phyloP scores from a whole-genome alignment of 352 stramenopile genomes.

The Pilasporangium apinafurcum region DNA sequence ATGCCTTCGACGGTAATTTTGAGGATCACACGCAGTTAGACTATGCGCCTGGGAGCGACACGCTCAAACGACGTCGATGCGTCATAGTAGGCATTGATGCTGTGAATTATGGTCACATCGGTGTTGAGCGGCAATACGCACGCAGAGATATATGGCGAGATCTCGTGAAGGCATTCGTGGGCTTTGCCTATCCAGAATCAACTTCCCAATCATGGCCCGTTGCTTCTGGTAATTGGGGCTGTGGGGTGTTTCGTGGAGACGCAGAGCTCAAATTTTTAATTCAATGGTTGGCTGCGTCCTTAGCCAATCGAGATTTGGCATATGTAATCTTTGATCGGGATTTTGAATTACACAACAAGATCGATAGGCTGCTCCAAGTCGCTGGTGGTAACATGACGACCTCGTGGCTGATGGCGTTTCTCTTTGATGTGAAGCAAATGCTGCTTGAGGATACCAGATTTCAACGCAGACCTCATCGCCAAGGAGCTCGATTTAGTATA shows the following conservation, averaged over 20 bases:
- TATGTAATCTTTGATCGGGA: slow-evolving; percentile 58
- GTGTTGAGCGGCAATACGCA: slow-evolving; percentile 38
- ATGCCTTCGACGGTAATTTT: slow-evolving; percentile 35
- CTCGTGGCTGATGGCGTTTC: no score
- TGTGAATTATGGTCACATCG: slow-evolving; percentile 39
- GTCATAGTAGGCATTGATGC: slow-evolving; percentile 74
- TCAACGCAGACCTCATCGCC: no score
- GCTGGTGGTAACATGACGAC: no score
- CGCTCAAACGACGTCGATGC: slow-evolving; percentile 24
- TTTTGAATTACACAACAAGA: slow-evolving; percentile 31
- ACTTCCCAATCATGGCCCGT: slow-evolving; percentile 30
- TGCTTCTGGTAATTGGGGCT: slow-evolving; percentile 79
- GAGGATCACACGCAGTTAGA: slow-evolving; percentile 35
- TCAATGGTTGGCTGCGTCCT: slow-evolving; percentile 72
- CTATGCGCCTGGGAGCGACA: no score
- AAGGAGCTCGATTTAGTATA: no score
- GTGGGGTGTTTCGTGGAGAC: slow-evolving; percentile 68
- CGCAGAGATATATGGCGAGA: slow-evolving; percentile 47
- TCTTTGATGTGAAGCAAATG: no score
- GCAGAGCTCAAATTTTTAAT: slow-evolving; percentile 77
- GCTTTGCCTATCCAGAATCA: slow-evolving; percentile 41
- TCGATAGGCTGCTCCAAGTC: slow-evolving; percentile 12
- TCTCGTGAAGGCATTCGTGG: slow-evolving; percentile 58
- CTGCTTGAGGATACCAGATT: no score
- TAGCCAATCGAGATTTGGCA: slow-evolving; percentile 33